phyloP scores from a whole-genome alignment of 768 basidiomycete genomes.

The Russula ochroleuca region DNA sequence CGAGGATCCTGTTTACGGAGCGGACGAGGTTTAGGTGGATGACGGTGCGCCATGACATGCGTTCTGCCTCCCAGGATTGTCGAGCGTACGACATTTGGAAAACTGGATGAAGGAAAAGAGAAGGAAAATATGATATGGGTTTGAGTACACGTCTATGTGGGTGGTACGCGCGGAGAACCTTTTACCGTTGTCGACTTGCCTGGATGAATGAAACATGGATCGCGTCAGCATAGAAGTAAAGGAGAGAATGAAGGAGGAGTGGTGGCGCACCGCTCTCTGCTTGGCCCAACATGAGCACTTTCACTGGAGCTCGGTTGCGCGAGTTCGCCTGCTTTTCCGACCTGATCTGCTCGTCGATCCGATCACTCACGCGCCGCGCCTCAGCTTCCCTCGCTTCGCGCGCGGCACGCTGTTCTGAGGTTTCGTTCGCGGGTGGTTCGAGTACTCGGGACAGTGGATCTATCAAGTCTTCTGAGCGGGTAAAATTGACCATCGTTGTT shows the following conservation, averaged over 20 bases:
- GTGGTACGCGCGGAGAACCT: slow-evolving; percentile 4
- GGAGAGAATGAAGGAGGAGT: background rate
- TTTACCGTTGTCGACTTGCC: slow-evolving; percentile 18
- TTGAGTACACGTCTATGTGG: background rate
- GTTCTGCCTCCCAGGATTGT: slow-evolving; percentile 53
- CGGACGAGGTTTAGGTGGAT: slow-evolving; percentile 59
- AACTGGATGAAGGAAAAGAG: background rate
- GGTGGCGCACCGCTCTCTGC: slow-evolving; percentile 22
- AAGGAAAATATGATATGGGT: background rate
- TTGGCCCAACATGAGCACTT: slow-evolving; percentile 31
- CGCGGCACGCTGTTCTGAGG: slow-evolving; percentile 26
- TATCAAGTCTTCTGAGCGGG: background rate
- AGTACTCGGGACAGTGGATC: slow-evolving; percentile 8
- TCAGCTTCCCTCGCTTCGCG: slow-evolving; percentile 29
- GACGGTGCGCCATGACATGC: slow-evolving; percentile 74
- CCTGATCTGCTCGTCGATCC: slow-evolving; percentile 30
- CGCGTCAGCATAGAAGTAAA: background rate
- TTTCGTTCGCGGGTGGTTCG: slow-evolving; percentile 11
- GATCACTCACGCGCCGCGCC: slow-evolving; percentile 29
- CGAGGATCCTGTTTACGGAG: slow-evolving; percentile 42
- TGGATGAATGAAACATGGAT: background rate
- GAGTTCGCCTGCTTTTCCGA: slow-evolving; percentile 19
- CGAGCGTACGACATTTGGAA: slow-evolving; percentile 18
- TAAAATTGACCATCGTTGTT: background rate
- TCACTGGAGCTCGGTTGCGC: slow-evolving; percentile 28